Evolutionary conservation across 2,329 filamentous ascomycete genomes (phyloP).

Genomic region (Verticillium klebahnii): DNA sequence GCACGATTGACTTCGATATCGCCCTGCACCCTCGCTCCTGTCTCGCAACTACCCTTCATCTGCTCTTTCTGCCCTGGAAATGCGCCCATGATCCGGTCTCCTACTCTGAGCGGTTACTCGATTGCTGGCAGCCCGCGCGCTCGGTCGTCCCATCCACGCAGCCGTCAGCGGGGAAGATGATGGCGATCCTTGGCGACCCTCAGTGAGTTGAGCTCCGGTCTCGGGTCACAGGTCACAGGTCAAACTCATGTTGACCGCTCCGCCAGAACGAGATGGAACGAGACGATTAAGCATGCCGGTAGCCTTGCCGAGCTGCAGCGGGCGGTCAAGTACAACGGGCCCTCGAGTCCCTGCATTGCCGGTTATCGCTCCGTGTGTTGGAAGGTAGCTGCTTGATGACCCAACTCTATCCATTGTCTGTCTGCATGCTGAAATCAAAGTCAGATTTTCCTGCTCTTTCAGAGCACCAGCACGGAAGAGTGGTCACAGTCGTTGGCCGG

Average conservation of each 20-base stretch:
- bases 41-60: neutral
- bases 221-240: neutral
- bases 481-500: slow-evolving; percentile 67
- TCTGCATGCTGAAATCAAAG: slow-evolving; percentile 6
- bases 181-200: neutral
- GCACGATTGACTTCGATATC: neutral
- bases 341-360: slow-evolving; percentile 59
- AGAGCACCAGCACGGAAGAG: slow-evolving; percentile 55
- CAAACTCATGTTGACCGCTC: neutral
- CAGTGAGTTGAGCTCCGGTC: neutral
- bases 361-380: slow-evolving; percentile 85
- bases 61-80: neutral
- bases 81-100: neutral
- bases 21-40: neutral
- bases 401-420: slow-evolving; percentile 1
- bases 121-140: neutral
- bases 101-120: neutral
- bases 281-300: slow-evolving; percentile 53
- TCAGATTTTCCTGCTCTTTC: slow-evolving; percentile 77
- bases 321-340: slow-evolving; percentile 57
- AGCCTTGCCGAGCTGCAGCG: slow-evolving; percentile 58
- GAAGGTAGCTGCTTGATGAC: slow-evolving; percentile 56
- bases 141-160: neutral
- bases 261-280: slow-evolving; percentile 61
- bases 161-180: neutral